A percentile compares a stretch with the other conserved stretches of the same genome.
Conservation (phyloP, 768 basidiomycete species). For the Leccinum variicolor region DNA sequence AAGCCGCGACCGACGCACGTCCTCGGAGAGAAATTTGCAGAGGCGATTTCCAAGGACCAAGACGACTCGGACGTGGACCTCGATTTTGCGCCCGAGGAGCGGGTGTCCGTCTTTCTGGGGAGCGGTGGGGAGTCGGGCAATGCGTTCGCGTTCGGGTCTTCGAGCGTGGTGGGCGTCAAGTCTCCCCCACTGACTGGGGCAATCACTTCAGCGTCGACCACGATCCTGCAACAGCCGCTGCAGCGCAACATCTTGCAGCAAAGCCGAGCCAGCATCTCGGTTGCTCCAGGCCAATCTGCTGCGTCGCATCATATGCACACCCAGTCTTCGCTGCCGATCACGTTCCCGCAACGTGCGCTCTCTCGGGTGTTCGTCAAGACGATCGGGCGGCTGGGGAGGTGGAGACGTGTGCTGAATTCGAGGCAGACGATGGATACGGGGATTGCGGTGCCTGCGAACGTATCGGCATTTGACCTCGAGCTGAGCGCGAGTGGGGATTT, state of each 20-base stretch:
- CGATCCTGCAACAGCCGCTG: slow-evolving; percentile 62
- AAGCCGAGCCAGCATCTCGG: slow-evolving; percentile 34
- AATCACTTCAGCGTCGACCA: slow-evolving; percentile 53
- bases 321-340: slow-evolving; percentile 37
- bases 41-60: slow-evolving; percentile 44
- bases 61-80: slow-evolving; percentile 75
- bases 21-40: slow-evolving; percentile 65
- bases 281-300: slow-evolving; percentile 13
- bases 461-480: slow-evolving; percentile 73
- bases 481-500: slow-evolving; percentile 57
- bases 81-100: slow-evolving; percentile 63
- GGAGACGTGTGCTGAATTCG: slow-evolving; percentile 73
- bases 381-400: slow-evolving; percentile 75
- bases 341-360: slow-evolving; percentile 58
- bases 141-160: slow-evolving; percentile 36
- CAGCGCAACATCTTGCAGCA: slow-evolving; percentile 50
- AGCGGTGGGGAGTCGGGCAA: slow-evolving; percentile 40
- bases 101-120: slow-evolving; percentile 35
- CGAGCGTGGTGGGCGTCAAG: slow-evolving; percentile 12
- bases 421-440: slow-evolving; percentile 36
- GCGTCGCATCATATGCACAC: slow-evolving; percentile 11
- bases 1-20: slow-evolving; percentile 42
- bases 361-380: slow-evolving; percentile 79
- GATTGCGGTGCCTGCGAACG: slow-evolving; percentile 39
- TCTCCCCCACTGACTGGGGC: slow-evolving; percentile 43